A percentile compares a stretch with the other conserved stretches of the same genome.
phyloP scores from a whole-genome alignment of 495 filamentous ascomycete genomes.

The Sordaria brevicollis region DNA sequence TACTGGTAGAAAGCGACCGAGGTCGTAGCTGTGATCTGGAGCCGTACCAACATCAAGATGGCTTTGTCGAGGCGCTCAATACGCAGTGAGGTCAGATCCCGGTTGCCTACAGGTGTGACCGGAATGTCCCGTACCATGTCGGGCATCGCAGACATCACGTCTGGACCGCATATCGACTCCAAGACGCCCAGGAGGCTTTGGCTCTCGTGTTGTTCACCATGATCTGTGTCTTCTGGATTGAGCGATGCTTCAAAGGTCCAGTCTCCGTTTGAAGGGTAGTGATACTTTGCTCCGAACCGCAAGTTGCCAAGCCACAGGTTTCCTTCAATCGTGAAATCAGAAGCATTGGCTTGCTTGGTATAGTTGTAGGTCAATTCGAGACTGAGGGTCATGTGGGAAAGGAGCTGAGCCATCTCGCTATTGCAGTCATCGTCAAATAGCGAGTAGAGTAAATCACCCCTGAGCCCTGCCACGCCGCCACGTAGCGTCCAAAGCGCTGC shows the following conservation, averaged over 20 bases:
- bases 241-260: not conserved
- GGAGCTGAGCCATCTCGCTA: not conserved
- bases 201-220: not conserved
- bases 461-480: not conserved
- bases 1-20: not conserved
- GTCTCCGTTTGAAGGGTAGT: not conserved
- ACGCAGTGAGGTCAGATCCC: not conserved
- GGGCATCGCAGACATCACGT: not conserved
- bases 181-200: not conserved
- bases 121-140: not conserved
- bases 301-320: not conserved
- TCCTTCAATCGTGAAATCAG: not conserved
- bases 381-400: not conserved
- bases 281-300: not conserved
- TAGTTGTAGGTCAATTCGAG: not conserved
- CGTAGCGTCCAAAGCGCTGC: not conserved
- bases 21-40: not conserved
- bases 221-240: not conserved
- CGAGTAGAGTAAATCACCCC: not conserved
- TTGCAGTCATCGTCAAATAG: not conserved
- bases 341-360: not conserved
- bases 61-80: not conserved
- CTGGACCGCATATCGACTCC: not conserved
- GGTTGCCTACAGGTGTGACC: not conserved
- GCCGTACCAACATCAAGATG: constrained; percentile 6